Conservation (phyloP, 1,284 basidiomycete species). For the Cryptococcus sp. region DNA sequence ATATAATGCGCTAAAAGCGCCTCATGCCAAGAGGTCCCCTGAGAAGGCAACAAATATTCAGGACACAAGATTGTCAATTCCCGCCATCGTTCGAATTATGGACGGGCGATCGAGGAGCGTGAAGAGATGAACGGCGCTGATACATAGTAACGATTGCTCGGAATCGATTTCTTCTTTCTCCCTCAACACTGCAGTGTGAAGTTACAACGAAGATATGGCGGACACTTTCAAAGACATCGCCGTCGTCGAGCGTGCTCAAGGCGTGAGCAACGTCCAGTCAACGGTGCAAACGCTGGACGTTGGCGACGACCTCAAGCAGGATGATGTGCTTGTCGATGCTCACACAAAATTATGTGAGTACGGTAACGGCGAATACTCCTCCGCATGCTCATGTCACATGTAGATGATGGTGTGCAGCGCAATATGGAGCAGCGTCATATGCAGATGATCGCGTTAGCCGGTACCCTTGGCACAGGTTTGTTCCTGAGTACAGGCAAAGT, state of each 20-base stretch:
- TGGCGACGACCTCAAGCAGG: not conserved
- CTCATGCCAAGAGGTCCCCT: too few species aligned
- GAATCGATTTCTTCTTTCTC: too few species aligned
- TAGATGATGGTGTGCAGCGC: slow-evolving; percentile 30
- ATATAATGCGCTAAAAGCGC: too few species aligned
- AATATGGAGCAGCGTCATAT: slow-evolving; percentile 41
- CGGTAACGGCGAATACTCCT: not conserved
- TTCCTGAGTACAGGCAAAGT: slow-evolving; percentile 74
- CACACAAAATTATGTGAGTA: slow-evolving; percentile 23
- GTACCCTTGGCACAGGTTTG: slow-evolving; percentile 62
- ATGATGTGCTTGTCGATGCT: slow-evolving; percentile 21
- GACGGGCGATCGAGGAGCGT: too few species aligned
- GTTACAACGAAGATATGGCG: not conserved
- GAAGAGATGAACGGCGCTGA: too few species aligned
- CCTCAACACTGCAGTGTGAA: too few species aligned
- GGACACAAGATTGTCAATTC: too few species aligned
- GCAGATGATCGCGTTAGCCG: slow-evolving; percentile 37
- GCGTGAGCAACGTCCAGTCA: not conserved
- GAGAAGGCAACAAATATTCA: too few species aligned
- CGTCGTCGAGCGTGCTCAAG: not conserved
- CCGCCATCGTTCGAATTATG: too few species aligned
- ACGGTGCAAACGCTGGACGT: not conserved
- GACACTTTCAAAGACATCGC: not conserved
- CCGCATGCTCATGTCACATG: not conserved
- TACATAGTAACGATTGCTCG: too few species aligned